Percentiles rank a stretch among this genome's conserved stretches.
Conservation (phyloP, 495 filamentous ascomycete species). For the Annulohypoxylon nitens region DNA sequence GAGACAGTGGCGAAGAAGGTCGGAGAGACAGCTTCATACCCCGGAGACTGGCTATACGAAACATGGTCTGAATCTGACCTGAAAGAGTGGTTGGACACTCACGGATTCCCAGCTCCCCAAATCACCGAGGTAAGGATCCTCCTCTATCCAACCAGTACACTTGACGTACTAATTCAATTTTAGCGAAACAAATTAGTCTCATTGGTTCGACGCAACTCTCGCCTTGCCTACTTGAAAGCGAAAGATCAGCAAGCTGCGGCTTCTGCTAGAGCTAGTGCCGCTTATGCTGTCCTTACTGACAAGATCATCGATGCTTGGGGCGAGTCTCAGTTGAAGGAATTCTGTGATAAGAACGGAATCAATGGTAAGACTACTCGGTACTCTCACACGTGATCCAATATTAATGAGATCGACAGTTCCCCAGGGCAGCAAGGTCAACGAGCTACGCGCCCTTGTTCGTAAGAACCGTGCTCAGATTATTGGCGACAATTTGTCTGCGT, state of each 20-base stretch:
- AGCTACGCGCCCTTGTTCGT: constrained; percentile 89
- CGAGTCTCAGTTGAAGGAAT: constrained; percentile 88
- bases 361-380: constrained; percentile 46
- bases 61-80: constrained; percentile 76
- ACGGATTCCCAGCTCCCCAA: constrained; percentile 89
- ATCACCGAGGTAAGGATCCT: constrained; percentile 67
- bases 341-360: constrained; percentile 90
- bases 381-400: background rate
- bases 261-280: constrained; percentile 73
- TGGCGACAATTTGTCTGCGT: constrained; percentile 72
- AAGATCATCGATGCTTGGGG: constrained; percentile 90
- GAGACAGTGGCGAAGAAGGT: constrained; percentile 84
- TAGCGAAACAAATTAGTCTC: constrained; percentile 89
- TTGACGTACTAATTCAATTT: background rate
- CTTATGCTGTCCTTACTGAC: constrained; percentile 80
- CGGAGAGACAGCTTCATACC: constrained; percentile 84
- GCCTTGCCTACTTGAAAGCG: constrained; percentile 75
- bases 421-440: constrained; percentile 89
- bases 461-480: constrained; percentile 84
- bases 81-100: constrained; percentile 86
- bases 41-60: constrained; percentile 95
- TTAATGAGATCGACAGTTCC: constrained; percentile 80
- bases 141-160: background rate
- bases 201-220: constrained; percentile 89
- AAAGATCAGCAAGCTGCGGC: constrained; percentile 71